Conservation (phyloP, 176 grass and related monocot genomes). For the Cymbopogon citratus region DNA sequence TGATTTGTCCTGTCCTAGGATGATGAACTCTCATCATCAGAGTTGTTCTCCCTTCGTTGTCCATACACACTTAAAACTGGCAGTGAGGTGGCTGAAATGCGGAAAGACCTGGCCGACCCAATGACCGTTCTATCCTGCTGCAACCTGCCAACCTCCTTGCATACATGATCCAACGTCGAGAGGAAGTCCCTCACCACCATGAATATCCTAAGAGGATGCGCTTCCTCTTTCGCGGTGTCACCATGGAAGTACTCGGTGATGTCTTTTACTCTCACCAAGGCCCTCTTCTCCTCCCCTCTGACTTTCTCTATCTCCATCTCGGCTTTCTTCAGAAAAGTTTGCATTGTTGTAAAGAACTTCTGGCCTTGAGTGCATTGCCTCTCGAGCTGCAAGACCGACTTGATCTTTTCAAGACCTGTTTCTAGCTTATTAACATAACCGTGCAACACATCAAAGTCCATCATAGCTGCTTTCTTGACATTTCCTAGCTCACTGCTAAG, state of each 20-base stretch:
- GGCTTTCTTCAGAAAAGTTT: constrained; percentile 66
- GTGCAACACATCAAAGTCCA: constrained; percentile 92
- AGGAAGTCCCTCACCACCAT: constrained; percentile 98
- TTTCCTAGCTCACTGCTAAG: constrained; percentile 86
- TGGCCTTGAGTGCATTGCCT: constrained; percentile 63
- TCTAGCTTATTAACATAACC: constrained; percentile 86
- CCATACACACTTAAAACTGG: constrained; percentile 56
- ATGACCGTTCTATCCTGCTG: constrained; percentile 77
- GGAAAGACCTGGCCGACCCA: constrained; percentile 78
- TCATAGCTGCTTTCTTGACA: constrained; percentile 78
- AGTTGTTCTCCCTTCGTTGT: constrained; percentile 42
- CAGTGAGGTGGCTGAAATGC: constrained; percentile 57
- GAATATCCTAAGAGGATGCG: constrained; percentile 91
- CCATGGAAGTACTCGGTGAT: constrained; percentile 94
- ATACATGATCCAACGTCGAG: constrained; percentile 79
- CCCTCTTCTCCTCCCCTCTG: constrained; percentile 59
- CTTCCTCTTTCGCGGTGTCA: constrained; percentile 68
- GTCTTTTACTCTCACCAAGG: constrained; percentile 67
- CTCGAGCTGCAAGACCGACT: constrained; percentile 72
- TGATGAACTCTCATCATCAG: constrained; percentile 75
- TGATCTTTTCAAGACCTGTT: constrained; percentile 68
- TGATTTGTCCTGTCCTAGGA: constrained; percentile 30
- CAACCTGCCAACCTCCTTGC: constrained; percentile 84
- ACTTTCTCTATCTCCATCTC: constrained; percentile 68
- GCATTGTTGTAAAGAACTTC: constrained; percentile 76